These are phyloP conservation scores for Cicer judaicum DNA, from an alignment of 306 rosid genomes.

Conservation along the genomic window DNA sequence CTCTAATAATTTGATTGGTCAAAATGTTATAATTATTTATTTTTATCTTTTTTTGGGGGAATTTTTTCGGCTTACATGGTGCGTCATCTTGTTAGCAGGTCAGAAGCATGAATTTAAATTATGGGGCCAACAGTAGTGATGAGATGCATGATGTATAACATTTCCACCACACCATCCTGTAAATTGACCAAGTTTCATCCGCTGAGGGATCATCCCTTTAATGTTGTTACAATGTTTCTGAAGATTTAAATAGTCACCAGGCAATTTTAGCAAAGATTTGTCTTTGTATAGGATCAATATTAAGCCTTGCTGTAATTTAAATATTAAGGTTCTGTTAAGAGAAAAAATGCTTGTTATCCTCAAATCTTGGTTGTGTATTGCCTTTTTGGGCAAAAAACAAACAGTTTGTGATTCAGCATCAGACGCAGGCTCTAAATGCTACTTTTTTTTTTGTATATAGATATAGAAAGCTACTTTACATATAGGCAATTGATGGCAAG, in stretches of 20 bases:
- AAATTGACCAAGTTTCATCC: constrained; percentile 36
- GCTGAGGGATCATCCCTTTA: constrained; percentile 21
- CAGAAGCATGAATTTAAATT: constrained; percentile 53
- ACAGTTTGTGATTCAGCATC: no score
- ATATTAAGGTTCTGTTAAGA: constrained; percentile 4
- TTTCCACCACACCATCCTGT: constrained; percentile 3
- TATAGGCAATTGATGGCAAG: constrained; percentile 38
- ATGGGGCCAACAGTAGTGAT: constrained; percentile 42
- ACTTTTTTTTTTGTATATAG: neutral
- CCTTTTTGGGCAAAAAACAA: no score
- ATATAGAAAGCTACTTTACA: constrained; percentile 30
- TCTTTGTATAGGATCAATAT: constrained; percentile 38
- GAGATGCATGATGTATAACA: constrained; percentile 36
- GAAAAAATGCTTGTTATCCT: neutral
- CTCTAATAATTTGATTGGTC: constrained; percentile 13
- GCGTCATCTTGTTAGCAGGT: constrained; percentile 48
- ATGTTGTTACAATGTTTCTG: constrained; percentile 39
- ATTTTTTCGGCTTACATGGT: constrained; percentile 10
- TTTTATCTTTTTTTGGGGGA: neutral
- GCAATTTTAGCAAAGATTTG: neutral
- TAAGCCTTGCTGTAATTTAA: neutral
- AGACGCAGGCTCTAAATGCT: no score
- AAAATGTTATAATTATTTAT: constrained; percentile 2
- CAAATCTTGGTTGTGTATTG: neutral
- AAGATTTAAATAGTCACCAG: constrained; percentile 30